phyloP scores from a whole-genome alignment of 306 rosid species.

The Cicer yamashitae region DNA sequence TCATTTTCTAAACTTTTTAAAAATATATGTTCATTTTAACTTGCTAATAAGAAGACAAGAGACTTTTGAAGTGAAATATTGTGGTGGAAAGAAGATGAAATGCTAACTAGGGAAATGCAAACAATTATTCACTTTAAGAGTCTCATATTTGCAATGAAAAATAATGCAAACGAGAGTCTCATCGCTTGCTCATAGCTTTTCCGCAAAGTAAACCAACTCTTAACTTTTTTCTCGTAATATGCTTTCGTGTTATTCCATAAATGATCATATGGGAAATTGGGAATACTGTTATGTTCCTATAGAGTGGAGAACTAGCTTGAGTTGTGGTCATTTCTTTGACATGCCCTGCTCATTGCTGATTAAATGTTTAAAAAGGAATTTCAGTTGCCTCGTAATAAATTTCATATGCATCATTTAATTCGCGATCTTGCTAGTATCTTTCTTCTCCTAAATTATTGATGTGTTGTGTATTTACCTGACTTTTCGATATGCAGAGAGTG shows the following conservation, averaged over 20 bases:
- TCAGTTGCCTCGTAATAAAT: constrained; percentile 1
- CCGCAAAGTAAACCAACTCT: background rate
- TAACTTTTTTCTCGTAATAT: background rate
- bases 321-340: background rate
- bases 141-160: too few relatives aligned
- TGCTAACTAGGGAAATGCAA: too few relatives aligned
- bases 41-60: too few relatives aligned
- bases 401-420: constrained; percentile 7
- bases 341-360: constrained; percentile 9
- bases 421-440: constrained; percentile 9
- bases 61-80: too few relatives aligned
- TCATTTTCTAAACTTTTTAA: too few relatives aligned
- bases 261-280: background rate
- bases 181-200: too few relatives aligned
- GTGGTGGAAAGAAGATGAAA: too few relatives aligned
- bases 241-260: background rate
- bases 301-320: background rate
- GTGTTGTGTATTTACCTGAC: constrained; percentile 26
- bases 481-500: constrained; percentile 71
- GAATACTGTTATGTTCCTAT: constrained; percentile 1
- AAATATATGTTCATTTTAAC: too few relatives aligned
- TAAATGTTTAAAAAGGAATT: constrained; percentile 2
- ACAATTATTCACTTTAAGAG: too few relatives aligned
- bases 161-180: too few relatives aligned
- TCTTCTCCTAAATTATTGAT: constrained; percentile 10